Conservation (phyloP, 768 basidiomycete genomes). For the Plicaturopsis crispa region DNA sequence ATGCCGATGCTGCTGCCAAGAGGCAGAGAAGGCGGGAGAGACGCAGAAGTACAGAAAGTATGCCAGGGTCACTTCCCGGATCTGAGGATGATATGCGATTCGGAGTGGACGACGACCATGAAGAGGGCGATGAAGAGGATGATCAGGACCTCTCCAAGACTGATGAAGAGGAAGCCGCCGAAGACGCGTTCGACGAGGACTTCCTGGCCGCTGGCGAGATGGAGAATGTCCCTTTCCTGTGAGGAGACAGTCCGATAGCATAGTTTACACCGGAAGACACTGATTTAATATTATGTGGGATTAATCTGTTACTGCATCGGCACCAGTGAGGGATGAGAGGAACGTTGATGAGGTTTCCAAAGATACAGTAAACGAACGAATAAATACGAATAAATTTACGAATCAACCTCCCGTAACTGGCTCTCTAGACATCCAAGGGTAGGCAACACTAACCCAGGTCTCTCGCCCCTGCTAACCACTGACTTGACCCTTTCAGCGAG, state of each 20-base stretch:
- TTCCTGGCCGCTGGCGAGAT: slow-evolving; percentile 76
- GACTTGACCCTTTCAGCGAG: slow-evolving; percentile 16
- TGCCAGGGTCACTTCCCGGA: slow-evolving; percentile 84
- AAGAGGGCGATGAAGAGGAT: slow-evolving; percentile 21
- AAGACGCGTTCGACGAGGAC: slow-evolving; percentile 75
- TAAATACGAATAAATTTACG: too few relatives aligned
- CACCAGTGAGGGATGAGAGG: too few relatives aligned
- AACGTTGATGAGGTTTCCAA: too few relatives aligned
- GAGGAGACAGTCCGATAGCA: too few relatives aligned
- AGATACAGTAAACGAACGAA: too few relatives aligned
- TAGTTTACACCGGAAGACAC: too few relatives aligned
- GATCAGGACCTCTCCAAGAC: too few relatives aligned
- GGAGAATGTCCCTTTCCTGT: slow-evolving; percentile 69
- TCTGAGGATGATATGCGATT: slow-evolving; percentile 58
- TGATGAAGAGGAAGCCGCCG: slow-evolving; percentile 58
- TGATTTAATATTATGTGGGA: too few relatives aligned
- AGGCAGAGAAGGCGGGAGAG: slow-evolving; percentile 34
- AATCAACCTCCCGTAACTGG: too few relatives aligned
- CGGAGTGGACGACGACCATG: slow-evolving; percentile 45
- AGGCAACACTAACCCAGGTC: slow-evolving; percentile 17
- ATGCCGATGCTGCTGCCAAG: slow-evolving; percentile 29
- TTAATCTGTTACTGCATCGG: too few relatives aligned
- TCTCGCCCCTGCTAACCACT: slow-evolving; percentile 12
- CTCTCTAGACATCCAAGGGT: slow-evolving; percentile 12
- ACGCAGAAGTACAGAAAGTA: slow-evolving; percentile 68